These are phyloP conservation scores for Globisporangium iwayamae DNA, from an alignment of 352 stramenopile genomes.

Conservation along the genomic window DNA sequence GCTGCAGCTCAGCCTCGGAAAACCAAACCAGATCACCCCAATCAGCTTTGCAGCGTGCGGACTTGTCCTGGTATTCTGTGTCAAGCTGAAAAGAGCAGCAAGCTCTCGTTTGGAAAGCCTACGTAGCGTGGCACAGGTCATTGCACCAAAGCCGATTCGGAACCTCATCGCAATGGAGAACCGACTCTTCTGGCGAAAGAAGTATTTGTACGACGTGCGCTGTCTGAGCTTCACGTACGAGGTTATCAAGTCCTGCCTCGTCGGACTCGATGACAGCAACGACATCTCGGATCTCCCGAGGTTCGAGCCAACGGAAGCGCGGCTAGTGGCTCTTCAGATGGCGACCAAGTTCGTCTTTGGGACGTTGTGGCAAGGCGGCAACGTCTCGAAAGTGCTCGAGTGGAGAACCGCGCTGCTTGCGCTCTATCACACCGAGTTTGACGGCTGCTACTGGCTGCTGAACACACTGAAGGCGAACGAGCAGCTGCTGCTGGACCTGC, in stretches of 20 bases:
- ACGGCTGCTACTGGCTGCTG: slow-evolving; percentile 71
- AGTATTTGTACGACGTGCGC: slow-evolving; percentile 72
- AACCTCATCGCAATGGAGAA: slow-evolving; percentile 81
- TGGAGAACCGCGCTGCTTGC: slow-evolving; percentile 67
- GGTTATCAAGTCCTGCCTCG: slow-evolving; percentile 58
- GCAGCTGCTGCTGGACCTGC: slow-evolving; percentile 61
- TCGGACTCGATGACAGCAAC: slow-evolving; percentile 25
- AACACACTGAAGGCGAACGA: slow-evolving; percentile 60
- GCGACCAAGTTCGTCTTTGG: slow-evolving; percentile 86
- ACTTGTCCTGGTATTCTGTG: slow-evolving; percentile 31
- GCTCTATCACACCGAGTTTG: slow-evolving; percentile 71
- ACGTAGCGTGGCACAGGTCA: slow-evolving; percentile 41
- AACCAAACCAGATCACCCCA: background rate
- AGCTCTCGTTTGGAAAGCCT: slow-evolving; percentile 37
- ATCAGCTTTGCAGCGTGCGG: slow-evolving; percentile 4
- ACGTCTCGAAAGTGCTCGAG: slow-evolving; percentile 66
- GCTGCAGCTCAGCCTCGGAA: slow-evolving; percentile 19
- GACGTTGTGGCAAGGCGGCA: slow-evolving; percentile 79
- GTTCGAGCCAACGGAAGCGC: slow-evolving; percentile 63
- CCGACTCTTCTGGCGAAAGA: slow-evolving; percentile 82
- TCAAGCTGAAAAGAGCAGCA: slow-evolving; percentile 30
- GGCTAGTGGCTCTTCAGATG: slow-evolving; percentile 71
- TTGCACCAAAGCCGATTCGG: slow-evolving; percentile 70
- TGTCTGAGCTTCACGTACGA: slow-evolving; percentile 83
- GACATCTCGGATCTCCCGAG: slow-evolving; percentile 34